Evolutionary conservation across 495 filamentous ascomycete genomes (phyloP).

Genomic region (Trichodelitschia bisporula): DNA sequence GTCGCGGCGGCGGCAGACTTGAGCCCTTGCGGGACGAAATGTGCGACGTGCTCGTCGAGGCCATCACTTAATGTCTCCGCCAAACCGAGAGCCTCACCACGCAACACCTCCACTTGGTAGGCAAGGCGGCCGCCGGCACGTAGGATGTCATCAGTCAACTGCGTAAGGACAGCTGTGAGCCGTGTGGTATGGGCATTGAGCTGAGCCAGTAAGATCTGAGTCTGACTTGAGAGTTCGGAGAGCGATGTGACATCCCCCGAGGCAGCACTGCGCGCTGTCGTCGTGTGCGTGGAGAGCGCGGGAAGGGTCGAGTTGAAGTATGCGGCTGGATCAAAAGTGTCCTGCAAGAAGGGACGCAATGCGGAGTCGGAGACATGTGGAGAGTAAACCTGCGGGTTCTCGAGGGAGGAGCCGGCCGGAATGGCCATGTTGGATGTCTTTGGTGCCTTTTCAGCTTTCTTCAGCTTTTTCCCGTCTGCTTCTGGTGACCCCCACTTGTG

Average conservation of each 20-base stretch:
- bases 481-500: too few species aligned
- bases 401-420: too few species aligned
- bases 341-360: slow-evolving; percentile 40
- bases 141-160: slow-evolving; percentile 83
- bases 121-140: slow-evolving; percentile 63
- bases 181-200: slow-evolving; percentile 70
- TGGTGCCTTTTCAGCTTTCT: too few species aligned
- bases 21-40: slow-evolving; percentile 35
- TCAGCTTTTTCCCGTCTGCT: too few species aligned
- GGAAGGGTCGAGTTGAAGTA: slow-evolving; percentile 64
- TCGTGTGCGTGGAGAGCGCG: slow-evolving; percentile 19
- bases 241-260: slow-evolving; percentile 20
- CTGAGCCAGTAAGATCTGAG: slow-evolving; percentile 63
- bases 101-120: slow-evolving; percentile 83
- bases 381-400: too few species aligned
- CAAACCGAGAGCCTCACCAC: slow-evolving; percentile 58
- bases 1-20: background rate
- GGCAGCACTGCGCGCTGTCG: background rate
- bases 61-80: slow-evolving; percentile 52
- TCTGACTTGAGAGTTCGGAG: slow-evolving; percentile 51
- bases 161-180: slow-evolving; percentile 59
- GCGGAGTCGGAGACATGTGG: slow-evolving; percentile 33
- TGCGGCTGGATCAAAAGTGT: slow-evolving; percentile 52
- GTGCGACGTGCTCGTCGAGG: slow-evolving; percentile 39
- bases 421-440: too few species aligned